Conservation (phyloP, 345 rosid species). For the Diplotaxis tenuifolia region DNA sequence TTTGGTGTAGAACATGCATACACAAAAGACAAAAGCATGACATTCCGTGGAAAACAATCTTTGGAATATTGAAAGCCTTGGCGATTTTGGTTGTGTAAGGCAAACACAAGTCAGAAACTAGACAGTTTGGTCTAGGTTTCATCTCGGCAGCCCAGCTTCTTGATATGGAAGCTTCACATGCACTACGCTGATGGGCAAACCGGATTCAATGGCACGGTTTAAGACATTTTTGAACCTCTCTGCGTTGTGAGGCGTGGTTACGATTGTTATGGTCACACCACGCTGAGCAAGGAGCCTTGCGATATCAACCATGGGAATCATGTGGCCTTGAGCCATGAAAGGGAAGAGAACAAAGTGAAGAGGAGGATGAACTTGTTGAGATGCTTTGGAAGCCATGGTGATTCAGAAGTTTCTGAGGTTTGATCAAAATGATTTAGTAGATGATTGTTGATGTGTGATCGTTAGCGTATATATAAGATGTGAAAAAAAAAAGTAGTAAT, state of each 20-base stretch:
- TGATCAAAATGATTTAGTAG: not conserved
- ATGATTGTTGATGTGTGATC: not conserved
- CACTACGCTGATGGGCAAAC: slow-evolving; percentile 13
- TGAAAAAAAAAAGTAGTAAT: not conserved
- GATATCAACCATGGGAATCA: slow-evolving; percentile 45
- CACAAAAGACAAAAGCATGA: slow-evolving; percentile 36
- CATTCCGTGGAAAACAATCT: slow-evolving; percentile 48
- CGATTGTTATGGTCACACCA: slow-evolving; percentile 31
- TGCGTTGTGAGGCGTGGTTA: slow-evolving; percentile 49
- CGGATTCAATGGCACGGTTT: slow-evolving; percentile 25
- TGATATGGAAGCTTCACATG: slow-evolving; percentile 29
- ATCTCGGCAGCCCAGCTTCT: slow-evolving; percentile 41
- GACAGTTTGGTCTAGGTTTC: slow-evolving; percentile 44
- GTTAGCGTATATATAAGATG: slow-evolving; percentile 4
- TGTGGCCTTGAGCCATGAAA: no score
- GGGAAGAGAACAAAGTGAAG: slow-evolving; percentile 33
- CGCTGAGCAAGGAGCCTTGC: slow-evolving; percentile 43
- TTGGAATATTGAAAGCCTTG: slow-evolving; percentile 40
- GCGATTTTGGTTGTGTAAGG: slow-evolving; percentile 42
- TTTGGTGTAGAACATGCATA: not conserved
- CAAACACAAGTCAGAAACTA: slow-evolving; percentile 47
- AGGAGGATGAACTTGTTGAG: not conserved
- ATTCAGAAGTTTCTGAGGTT: not conserved
- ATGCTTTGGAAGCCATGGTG: not conserved
- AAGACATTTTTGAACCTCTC: no score